Percentiles rank a stretch among this genome's conserved stretches.
Evolutionary conservation across 495 filamentous ascomycete species (phyloP).

Genomic region (Saxophila tyrrhenica): DNA sequence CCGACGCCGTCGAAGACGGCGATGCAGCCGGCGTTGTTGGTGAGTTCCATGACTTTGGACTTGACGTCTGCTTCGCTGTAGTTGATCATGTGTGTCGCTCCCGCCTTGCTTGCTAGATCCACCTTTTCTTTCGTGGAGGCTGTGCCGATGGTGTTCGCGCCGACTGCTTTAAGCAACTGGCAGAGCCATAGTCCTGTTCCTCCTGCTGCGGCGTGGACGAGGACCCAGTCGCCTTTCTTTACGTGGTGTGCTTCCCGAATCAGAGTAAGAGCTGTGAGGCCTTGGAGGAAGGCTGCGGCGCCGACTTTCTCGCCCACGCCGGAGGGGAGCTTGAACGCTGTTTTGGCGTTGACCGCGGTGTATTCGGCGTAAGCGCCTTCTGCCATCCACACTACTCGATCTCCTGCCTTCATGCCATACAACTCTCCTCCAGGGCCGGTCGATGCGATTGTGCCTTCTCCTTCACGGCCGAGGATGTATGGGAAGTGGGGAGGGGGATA

Average conservation of each 20-base stretch:
- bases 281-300: constrained; percentile 62
- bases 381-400: constrained; percentile 34
- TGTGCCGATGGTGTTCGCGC: constrained; percentile 75
- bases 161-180: constrained; percentile 61
- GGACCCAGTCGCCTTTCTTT: constrained; percentile 66
- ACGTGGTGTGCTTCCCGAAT: constrained; percentile 67
- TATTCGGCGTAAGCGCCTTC: constrained; percentile 66
- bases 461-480: constrained; percentile 76
- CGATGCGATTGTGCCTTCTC: constrained; percentile 49
- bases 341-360: constrained; percentile 46
- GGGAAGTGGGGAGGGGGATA: constrained; percentile 63
- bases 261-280: constrained; percentile 74
- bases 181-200: constrained; percentile 71
- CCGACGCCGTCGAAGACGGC: constrained; percentile 89
- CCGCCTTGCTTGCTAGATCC: constrained; percentile 67
- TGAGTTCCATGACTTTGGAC: constrained; percentile 28
- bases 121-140: constrained; percentile 65
- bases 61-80: constrained; percentile 47
- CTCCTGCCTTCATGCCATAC: constrained; percentile 18
- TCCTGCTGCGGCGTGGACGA: constrained; percentile 85
- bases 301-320: constrained; percentile 52
- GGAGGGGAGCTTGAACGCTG: constrained; percentile 53
- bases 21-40: constrained; percentile 46
- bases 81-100: constrained; percentile 61
- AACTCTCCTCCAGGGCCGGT: constrained; percentile 31